These are phyloP conservation scores for Carpinus viminea DNA, from an alignment of 306 rosid species.

Conservation along the genomic window DNA sequence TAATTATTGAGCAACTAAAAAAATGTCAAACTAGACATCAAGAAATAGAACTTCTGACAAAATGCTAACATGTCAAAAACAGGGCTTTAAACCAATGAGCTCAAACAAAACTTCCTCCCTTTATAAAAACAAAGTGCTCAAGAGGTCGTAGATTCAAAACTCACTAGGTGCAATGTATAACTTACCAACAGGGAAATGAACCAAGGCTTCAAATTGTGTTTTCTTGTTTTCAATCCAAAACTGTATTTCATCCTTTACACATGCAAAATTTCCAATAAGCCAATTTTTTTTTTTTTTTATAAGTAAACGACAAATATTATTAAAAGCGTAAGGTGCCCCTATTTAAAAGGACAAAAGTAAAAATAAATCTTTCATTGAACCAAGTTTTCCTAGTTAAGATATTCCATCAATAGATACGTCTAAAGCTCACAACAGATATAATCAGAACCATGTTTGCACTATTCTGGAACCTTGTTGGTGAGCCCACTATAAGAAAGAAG, in stretches of 20 bases:
- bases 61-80: too few species aligned
- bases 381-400: not conserved
- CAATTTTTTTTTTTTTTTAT: not conserved
- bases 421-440: not conserved
- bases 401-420: not conserved
- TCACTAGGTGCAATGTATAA: not conserved
- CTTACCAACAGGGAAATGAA: not conserved
- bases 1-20: constrained; percentile 21
- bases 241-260: not conserved
- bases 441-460: not conserved
- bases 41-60: not conserved
- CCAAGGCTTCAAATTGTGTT: not conserved
- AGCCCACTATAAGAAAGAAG: not conserved
- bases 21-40: constrained; percentile 14
- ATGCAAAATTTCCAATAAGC: not conserved
- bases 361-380: not conserved
- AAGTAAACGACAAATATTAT: too few species aligned
- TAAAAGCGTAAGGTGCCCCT: too few species aligned
- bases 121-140: not conserved
- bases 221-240: not conserved
- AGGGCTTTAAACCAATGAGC: not conserved
- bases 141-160: not conserved
- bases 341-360: not conserved
- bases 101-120: not conserved
- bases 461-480: not conserved